These are phyloP conservation scores for Trichoderma atroviride DNA, from an alignment of 2,329 filamentous ascomycete species.

Conservation along the genomic window DNA sequence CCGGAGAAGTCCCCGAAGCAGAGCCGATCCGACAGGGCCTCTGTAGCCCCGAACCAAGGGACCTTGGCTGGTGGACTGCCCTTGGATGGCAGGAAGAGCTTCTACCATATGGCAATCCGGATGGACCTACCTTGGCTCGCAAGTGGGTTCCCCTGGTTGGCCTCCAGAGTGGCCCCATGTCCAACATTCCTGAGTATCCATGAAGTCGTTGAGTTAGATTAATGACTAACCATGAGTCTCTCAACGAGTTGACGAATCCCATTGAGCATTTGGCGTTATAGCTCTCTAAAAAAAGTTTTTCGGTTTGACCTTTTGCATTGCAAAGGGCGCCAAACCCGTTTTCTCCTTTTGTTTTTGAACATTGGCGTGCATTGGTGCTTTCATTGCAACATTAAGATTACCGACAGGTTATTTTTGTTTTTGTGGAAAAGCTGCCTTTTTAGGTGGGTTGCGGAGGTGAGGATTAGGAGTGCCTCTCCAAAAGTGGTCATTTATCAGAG, in stretches of 20 bases:
- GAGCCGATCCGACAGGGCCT: constrained; percentile 43
- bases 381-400: constrained; percentile 7
- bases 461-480: not conserved
- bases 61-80: constrained; percentile 49
- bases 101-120: constrained; percentile 41
- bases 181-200: constrained; percentile 39
- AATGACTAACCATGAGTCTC: constrained; percentile 30
- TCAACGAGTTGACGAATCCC: constrained; percentile 29
- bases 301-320: constrained; percentile 12
- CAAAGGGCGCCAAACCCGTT: not conserved
- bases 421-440: constrained; percentile 2
- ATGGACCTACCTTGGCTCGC: constrained; percentile 48
- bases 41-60: constrained; percentile 43
- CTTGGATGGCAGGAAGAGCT: constrained; percentile 55
- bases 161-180: constrained; percentile 30
- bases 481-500: not conserved
- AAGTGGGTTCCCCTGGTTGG: constrained; percentile 48
- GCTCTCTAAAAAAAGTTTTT: constrained; percentile 27
- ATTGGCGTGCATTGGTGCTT: constrained; percentile 20
- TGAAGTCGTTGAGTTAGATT: constrained; percentile 30
- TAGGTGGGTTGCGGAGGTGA: constrained; percentile 2
- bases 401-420: constrained; percentile 19
- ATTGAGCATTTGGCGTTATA: constrained; percentile 31
- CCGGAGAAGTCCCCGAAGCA: constrained; percentile 41
- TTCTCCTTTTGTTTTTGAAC: constrained; percentile 5